These are phyloP conservation scores for Pichia nanzhaoensis DNA, from an alignment of 805 yeast genomes.

Conservation along the genomic window DNA sequence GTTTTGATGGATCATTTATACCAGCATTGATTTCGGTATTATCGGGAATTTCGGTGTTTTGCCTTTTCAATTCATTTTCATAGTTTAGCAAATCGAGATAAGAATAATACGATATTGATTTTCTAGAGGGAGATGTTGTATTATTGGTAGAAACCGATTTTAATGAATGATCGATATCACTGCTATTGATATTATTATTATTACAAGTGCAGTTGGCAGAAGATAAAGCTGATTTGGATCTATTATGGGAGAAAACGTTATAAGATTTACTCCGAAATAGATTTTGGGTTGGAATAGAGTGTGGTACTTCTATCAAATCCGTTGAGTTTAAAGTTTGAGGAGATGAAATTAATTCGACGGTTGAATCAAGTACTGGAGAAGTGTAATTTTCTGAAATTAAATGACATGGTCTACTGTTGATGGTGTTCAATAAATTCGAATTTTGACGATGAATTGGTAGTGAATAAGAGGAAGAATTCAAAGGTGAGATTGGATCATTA, in stretches of 20 bases:
- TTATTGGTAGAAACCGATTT: too few relatives aligned
- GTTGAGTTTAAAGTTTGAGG: slow-evolving; percentile 56
- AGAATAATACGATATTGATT: slow-evolving; percentile 29
- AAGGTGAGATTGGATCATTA: background rate
- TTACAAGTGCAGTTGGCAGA: background rate
- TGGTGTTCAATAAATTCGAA: too few relatives aligned
- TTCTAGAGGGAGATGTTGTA: slow-evolving; percentile 11
- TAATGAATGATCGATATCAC: background rate
- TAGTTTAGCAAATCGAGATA: slow-evolving; percentile 27
- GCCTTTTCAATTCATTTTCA: slow-evolving; percentile 16
- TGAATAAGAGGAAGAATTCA: background rate
- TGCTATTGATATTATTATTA: too few relatives aligned
- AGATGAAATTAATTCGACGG: slow-evolving; percentile 57
- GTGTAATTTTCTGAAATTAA: slow-evolving; percentile 57
- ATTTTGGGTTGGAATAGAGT: slow-evolving; percentile 7
- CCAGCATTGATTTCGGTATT: background rate
- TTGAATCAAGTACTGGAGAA: slow-evolving; percentile 78
- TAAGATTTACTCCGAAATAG: slow-evolving; percentile 8
- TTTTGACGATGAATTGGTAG: background rate
- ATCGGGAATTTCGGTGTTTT: slow-evolving; percentile 2
- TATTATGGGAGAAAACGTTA: slow-evolving; percentile 2
- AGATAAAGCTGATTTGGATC: slow-evolving; percentile 2
- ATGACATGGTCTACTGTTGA: slow-evolving; percentile 14
- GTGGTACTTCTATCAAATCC: slow-evolving; percentile 49
- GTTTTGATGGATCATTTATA: background rate